Evolutionary conservation across 1,139 yeast species (phyloP).

Genomic region (Yamadazyma atlantica): DNA sequence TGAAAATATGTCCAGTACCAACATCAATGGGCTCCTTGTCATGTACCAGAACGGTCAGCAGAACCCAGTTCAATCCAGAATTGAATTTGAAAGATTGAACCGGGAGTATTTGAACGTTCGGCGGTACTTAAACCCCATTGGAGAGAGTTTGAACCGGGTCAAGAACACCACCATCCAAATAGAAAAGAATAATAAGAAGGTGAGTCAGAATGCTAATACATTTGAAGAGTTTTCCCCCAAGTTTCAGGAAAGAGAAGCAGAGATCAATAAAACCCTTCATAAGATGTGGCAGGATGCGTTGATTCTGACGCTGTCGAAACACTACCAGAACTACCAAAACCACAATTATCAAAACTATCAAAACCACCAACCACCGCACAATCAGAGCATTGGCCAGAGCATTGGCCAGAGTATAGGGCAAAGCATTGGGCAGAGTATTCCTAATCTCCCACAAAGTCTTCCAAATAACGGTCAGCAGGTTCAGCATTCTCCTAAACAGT

Average conservation of each 20-base stretch:
- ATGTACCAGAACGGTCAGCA: constrained; percentile 36
- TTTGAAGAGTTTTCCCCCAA: constrained; percentile 37
- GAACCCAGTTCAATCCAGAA: constrained; percentile 60
- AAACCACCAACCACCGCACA: too few relatives aligned
- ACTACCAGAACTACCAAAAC: constrained; percentile 5
- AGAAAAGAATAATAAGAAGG: constrained; percentile 23
- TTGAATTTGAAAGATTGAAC: constrained; percentile 74
- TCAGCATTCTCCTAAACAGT: constrained; percentile 8
- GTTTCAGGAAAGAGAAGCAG: constrained; percentile 34
- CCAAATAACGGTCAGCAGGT: too few relatives aligned
- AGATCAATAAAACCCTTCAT: constrained; percentile 25
- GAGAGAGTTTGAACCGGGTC: constrained; percentile 56
- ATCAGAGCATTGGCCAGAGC: constrained; percentile 2
- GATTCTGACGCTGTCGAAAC: constrained; percentile 18
- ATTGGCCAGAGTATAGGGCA: too few relatives aligned
- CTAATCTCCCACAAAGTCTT: too few relatives aligned
- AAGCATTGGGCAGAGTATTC: too few relatives aligned
- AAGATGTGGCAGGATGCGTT: constrained; percentile 47
- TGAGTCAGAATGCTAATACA: constrained; percentile 24
- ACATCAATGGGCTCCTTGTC: constrained; percentile 32
- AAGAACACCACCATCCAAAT: constrained; percentile 21
- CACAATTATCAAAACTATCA: constrained; percentile 8
- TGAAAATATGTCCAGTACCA: constrained; percentile 16
- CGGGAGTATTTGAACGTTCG: constrained; percentile 72
- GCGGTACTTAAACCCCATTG: constrained; percentile 67